Conservation (phyloP, 345 rosid species). For the Durio zibethinus region DNA sequence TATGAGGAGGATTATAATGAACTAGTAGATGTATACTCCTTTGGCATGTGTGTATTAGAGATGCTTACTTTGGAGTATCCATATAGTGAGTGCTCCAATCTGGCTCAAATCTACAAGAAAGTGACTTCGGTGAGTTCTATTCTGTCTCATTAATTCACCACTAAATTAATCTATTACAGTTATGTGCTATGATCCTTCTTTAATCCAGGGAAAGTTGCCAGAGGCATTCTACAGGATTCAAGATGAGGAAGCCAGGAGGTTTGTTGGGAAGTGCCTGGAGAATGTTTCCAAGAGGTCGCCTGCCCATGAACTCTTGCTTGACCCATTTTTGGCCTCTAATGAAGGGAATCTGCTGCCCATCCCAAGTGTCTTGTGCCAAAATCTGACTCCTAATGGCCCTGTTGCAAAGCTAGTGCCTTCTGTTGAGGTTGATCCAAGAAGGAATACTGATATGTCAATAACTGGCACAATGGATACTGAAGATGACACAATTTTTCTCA, state of each 20-base stretch:
- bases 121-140: conserved; percentile 66
- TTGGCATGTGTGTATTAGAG: conserved; percentile 94
- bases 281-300: conserved; percentile 66
- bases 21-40: conserved; percentile 86
- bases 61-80: conserved; percentile 91
- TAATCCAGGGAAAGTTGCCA: conserved; percentile 76
- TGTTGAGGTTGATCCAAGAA: conserved; percentile 35
- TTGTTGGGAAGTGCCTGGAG: conserved; percentile 78
- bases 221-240: conserved; percentile 67
- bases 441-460: conserved; percentile 73
- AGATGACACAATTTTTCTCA: conserved; percentile 75
- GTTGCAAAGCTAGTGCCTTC: conserved; percentile 26
- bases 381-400: conserved; percentile 26
- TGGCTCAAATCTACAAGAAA: conserved; percentile 95
- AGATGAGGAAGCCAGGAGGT: conserved; percentile 58
- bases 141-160: not conserved
- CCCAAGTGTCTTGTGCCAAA: conserved; percentile 29
- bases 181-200: not conserved
- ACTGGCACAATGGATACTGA: conserved; percentile 74
- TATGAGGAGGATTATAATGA: conserved; percentile 94
- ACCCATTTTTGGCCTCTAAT: conserved; percentile 61
- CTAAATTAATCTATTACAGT: not conserved
- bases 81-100: conserved; percentile 81
- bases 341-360: conserved; percentile 31
- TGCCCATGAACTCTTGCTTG: conserved; percentile 64